Percentiles rank a stretch among this genome's conserved stretches.
These are phyloP conservation scores for Amanita subjunquillea DNA, from an alignment of 768 basidiomycete genomes.

Conservation along the genomic window DNA sequence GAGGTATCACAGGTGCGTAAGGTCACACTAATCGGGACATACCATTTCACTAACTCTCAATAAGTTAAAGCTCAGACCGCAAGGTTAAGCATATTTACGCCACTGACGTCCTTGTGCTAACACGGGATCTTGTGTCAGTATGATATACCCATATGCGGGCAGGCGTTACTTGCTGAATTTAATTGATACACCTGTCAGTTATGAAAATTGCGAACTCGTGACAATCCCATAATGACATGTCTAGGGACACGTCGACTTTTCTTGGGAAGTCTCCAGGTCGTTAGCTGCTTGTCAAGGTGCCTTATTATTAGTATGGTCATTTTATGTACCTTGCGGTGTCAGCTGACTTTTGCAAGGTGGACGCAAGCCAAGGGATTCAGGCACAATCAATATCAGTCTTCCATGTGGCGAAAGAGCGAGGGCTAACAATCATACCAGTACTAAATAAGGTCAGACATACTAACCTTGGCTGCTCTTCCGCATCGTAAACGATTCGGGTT, in stretches of 20 bases:
- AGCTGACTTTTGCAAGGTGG: conserved; percentile 45
- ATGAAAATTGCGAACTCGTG: background rate
- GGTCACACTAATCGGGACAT: background rate
- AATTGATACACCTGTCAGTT: conserved; percentile 84
- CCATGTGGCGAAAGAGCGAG: conserved; percentile 75
- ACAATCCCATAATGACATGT: background rate
- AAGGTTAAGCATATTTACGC: conserved; percentile 33
- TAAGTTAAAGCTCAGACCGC: conserved; percentile 94
- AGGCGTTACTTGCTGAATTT: conserved; percentile 75
- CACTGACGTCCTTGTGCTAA: conserved; percentile 1
- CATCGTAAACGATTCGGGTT: conserved; percentile 3
- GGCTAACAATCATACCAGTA: conserved; percentile 79
- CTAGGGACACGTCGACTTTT: conserved; percentile 95
- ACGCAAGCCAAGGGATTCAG: conserved; percentile 96
- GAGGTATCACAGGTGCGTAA: conserved; percentile 82
- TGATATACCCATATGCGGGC: conserved; percentile 58
- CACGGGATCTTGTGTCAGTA: conserved; percentile 32
- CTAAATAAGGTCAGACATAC: conserved; percentile 67
- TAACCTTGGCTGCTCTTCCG: background rate
- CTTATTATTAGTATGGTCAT: conserved; percentile 35
- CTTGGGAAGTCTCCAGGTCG: conserved; percentile 92
- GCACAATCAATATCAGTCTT: conserved; percentile 96
- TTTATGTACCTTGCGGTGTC: background rate
- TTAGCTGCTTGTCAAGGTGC: conserved; percentile 93
- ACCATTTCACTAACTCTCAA: conserved; percentile 3